phyloP scores from a whole-genome alignment of 306 rosid species.

The Abrus pulchellus region DNA sequence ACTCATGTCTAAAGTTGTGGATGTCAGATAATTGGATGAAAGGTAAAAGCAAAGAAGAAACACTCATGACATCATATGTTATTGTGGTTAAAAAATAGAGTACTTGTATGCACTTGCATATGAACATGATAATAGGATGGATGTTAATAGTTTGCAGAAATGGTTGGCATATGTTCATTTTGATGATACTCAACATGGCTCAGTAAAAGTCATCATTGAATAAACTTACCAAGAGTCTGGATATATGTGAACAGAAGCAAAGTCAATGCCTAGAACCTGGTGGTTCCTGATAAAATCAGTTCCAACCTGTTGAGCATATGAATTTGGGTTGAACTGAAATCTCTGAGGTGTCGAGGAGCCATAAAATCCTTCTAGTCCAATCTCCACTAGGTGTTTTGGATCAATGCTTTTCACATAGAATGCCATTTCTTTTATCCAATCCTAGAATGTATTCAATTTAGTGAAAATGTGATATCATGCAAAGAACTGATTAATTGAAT shows the following conservation, averaged over 20 bases:
- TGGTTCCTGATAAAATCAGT: conserved; percentile 95
- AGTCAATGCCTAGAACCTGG: conserved; percentile 90
- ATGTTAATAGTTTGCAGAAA: conserved; percentile 6
- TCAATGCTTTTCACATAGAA: conserved; percentile 85
- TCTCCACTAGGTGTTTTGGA: conserved; percentile 88
- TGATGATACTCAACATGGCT: conserved; percentile 12
- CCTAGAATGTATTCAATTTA: conserved; percentile 56
- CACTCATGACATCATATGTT: neutral
- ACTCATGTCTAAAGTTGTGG: conserved; percentile 23
- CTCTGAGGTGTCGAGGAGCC: conserved; percentile 88
- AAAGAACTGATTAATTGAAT: conserved; percentile 24
- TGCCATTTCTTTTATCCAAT: conserved; percentile 95
- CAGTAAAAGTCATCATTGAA: conserved; percentile 12
- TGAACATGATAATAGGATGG: conserved; percentile 33
- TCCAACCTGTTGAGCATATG: conserved; percentile 91
- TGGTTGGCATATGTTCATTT: conserved; percentile 27
- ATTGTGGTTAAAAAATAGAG: neutral
- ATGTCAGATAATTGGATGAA: conserved; percentile 2
- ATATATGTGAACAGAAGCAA: conserved; percentile 92
- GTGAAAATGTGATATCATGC: conserved; percentile 25
- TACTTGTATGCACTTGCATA: neutral
- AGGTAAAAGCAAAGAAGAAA: conserved; percentile 35
- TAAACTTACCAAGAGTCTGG: conserved; percentile 88
- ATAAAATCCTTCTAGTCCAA: conserved; percentile 94
- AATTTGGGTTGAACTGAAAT: conserved; percentile 84